Evolutionary conservation across 1,284 basidiomycete genomes (phyloP).

Genomic region (Hemileia vastatrix): DNA sequence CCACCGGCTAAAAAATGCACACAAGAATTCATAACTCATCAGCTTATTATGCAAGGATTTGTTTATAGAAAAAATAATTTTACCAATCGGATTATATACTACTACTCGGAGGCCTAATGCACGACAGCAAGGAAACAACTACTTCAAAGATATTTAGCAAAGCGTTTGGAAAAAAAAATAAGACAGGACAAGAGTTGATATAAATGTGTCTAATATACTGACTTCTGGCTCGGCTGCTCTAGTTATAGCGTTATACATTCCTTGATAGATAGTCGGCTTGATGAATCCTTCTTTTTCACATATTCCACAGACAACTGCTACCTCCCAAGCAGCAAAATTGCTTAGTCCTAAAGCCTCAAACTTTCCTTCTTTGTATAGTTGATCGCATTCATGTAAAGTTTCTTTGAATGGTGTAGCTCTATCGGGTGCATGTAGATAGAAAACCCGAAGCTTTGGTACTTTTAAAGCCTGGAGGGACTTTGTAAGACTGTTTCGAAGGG

Average conservation of each 20-base stretch:
- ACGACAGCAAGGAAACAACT: conserved; percentile 9
- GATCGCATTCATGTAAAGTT: conserved; percentile 14
- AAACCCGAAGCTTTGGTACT: background rate
- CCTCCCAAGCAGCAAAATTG: conserved; percentile 23
- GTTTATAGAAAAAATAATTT: too few species aligned
- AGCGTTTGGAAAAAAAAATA: conserved; percentile 20
- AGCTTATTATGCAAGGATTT: too few species aligned
- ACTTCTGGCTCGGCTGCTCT: conserved; percentile 55
- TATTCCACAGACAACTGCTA: conserved; percentile 29
- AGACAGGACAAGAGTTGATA: background rate
- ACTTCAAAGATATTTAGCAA: background rate
- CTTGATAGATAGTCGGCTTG: conserved; percentile 24
- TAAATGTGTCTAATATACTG: conserved; percentile 1
- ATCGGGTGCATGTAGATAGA: conserved; percentile 23
- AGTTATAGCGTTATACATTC: conserved; percentile 42
- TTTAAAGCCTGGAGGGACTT: background rate
- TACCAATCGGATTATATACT: conserved; percentile 12
- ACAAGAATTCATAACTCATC: background rate
- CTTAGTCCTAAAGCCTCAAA: conserved; percentile 15
- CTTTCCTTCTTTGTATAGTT: conserved; percentile 23
- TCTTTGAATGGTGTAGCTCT: conserved; percentile 13
- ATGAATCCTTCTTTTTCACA: conserved; percentile 20
- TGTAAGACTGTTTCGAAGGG: background rate
- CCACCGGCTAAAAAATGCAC: background rate
- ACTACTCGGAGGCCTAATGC: conserved; percentile 4